Percentiles rank a stretch among this genome's conserved stretches.
Conservation (phyloP, 345 rosid genomes). For the Draba incana region DNA sequence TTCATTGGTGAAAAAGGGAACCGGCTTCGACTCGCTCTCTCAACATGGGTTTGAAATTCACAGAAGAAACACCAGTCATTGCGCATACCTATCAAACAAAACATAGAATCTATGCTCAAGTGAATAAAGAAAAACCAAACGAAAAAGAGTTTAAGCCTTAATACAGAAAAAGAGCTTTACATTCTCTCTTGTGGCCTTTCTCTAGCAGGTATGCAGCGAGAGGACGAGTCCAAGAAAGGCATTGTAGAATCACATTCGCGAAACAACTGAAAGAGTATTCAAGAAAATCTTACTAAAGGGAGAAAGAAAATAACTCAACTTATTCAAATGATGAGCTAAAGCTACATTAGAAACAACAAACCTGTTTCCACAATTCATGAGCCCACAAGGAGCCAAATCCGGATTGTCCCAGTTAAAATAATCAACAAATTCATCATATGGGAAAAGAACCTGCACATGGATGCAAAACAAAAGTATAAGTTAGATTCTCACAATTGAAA, state of each 20-base stretch:
- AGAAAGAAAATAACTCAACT: slow-evolving; percentile 8
- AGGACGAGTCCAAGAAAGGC: slow-evolving; percentile 87
- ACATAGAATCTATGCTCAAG: slow-evolving; percentile 20
- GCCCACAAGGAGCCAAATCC: slow-evolving; percentile 81
- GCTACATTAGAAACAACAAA: slow-evolving; percentile 32
- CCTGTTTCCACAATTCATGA: slow-evolving; percentile 99
- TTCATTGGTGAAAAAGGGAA: slow-evolving; percentile 80
- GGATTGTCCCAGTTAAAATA: slow-evolving; percentile 72
- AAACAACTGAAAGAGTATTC: slow-evolving; percentile 67
- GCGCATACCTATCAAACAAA: slow-evolving; percentile 66
- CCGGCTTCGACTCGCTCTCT: slow-evolving; percentile 63
- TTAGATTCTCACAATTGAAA: slow-evolving; percentile 20
- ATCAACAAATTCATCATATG: slow-evolving; percentile 76
- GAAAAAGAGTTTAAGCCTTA: neutral
- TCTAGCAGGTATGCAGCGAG: slow-evolving; percentile 87
- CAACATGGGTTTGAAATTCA: slow-evolving; percentile 80
- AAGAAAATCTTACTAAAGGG: slow-evolving; percentile 5
- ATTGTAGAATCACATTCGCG: slow-evolving; percentile 93
- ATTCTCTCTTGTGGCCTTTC: slow-evolving; percentile 81
- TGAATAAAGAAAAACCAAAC: neutral
- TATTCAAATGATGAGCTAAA: too few relatives aligned
- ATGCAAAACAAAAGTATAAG: slow-evolving; percentile 22
- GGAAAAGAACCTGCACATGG: slow-evolving; percentile 75
- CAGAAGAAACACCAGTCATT: slow-evolving; percentile 97
- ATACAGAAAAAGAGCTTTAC: slow-evolving; percentile 44